Evolutionary conservation across 2,329 filamentous ascomycete genomes (phyloP).

Genomic region (Cryphonectria carpinicola): DNA sequence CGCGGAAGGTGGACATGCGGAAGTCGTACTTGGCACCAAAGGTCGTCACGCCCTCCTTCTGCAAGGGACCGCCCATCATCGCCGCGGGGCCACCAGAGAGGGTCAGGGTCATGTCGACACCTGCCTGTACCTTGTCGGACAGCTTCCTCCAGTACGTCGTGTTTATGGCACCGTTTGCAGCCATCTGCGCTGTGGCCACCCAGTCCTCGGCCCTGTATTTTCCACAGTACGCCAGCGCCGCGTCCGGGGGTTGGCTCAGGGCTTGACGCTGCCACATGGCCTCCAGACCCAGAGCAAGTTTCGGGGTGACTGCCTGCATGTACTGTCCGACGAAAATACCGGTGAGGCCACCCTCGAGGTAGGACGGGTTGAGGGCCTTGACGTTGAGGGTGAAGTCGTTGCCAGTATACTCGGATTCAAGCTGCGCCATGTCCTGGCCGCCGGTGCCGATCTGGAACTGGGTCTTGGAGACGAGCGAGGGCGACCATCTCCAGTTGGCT

Average conservation of each 20-base stretch:
- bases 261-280: constrained; percentile 90
- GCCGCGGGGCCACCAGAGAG: constrained; percentile 68
- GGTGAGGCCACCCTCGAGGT: constrained; percentile 87
- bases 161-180: constrained; percentile 85
- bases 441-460: constrained; percentile 81
- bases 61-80: constrained; percentile 74
- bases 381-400: constrained; percentile 90
- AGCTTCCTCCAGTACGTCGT: constrained; percentile 93
- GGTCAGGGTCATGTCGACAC: constrained; percentile 90
- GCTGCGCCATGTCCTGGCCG: constrained; percentile 83
- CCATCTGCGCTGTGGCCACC: constrained; percentile 88
- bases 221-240: constrained; percentile 84
- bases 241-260: constrained; percentile 85
- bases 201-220: constrained; percentile 92
- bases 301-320: constrained; percentile 88
- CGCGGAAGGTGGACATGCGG: constrained; percentile 91
- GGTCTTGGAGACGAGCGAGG: constrained; percentile 81
- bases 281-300: constrained; percentile 85
- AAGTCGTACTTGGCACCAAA: constrained; percentile 98
- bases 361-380: constrained; percentile 94
- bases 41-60: constrained; percentile 88
- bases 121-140: constrained; percentile 94
- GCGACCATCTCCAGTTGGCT: constrained; percentile 91
- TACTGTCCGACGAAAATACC: constrained; percentile 97
- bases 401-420: constrained; percentile 95